Conservation (phyloP, 257 asterid species). For the Forsythia suspensa region DNA sequence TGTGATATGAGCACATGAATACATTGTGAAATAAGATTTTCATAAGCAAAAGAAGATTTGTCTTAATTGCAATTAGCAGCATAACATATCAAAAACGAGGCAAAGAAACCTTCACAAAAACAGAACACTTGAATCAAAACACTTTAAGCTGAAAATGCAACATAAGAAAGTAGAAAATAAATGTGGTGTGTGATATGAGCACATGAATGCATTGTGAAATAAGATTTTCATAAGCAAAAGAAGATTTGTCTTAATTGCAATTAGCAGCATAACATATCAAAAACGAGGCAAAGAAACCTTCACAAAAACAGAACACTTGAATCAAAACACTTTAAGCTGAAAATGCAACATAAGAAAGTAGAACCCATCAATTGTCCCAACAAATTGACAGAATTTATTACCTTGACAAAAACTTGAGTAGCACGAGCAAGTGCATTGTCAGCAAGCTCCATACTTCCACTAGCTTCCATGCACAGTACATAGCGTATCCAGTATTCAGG, state of each 20-base stretch:
- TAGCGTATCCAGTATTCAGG: conserved; percentile 96
- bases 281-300: not conserved
- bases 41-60: not conserved
- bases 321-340: not conserved
- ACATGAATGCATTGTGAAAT: not conserved
- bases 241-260: not conserved
- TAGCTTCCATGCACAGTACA: conserved; percentile 81
- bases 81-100: not conserved
- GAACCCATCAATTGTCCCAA: not conserved
- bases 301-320: not conserved
- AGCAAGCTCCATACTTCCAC: conserved; percentile 93
- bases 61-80: not conserved
- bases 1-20: not conserved
- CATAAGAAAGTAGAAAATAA: not conserved
- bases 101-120: too few relatives aligned
- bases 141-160: too few relatives aligned
- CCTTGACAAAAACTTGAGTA: conserved; percentile 93
- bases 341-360: not conserved
- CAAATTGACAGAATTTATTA: conserved; percentile 23
- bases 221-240: not conserved
- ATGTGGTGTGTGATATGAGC: not conserved
- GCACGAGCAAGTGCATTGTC: conserved; percentile 98
- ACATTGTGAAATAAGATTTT: not conserved
- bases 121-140: too few relatives aligned
- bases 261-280: not conserved